phyloP scores from a whole-genome alignment of 192 early-diverging fungal species.

The Helicostylum pulchrum region DNA sequence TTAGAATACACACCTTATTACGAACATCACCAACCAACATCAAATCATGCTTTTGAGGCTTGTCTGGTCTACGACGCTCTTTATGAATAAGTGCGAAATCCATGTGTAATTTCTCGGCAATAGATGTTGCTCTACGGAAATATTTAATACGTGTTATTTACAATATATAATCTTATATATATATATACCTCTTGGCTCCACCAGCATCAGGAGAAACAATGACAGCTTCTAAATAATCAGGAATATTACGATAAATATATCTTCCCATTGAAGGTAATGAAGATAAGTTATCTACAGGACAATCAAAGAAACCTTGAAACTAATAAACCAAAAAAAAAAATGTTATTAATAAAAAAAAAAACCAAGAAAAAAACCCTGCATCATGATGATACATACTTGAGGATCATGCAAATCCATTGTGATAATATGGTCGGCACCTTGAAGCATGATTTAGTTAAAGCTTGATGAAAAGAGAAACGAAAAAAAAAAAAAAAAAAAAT shows the following conservation, averaged over 20 bases:
- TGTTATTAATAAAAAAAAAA: not conserved
- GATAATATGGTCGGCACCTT: conserved; percentile 90
- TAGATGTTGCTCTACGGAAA: conserved; percentile 62
- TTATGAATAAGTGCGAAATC: conserved; percentile 98
- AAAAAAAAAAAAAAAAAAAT: not conserved
- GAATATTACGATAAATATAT: conserved; percentile 86
- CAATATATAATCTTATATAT: conserved; percentile 1
- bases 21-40: conserved; percentile 93
- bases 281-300: conserved; percentile 90
- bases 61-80: conserved; percentile 63
- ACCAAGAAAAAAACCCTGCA: not conserved
- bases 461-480: too few relatives aligned
- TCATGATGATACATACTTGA: conserved; percentile 40
- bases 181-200: conserved; percentile 83
- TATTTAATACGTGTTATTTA: conserved; percentile 5
- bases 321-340: not conserved
- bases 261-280: conserved; percentile 83
- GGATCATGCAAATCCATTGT: conserved; percentile 97
- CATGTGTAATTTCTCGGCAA: conserved; percentile 91
- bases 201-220: conserved; percentile 98
- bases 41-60: conserved; percentile 70
- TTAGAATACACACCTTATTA: conserved; percentile 78
- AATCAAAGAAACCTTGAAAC: conserved; percentile 95
- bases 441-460: not conserved
- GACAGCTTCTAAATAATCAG: conserved; percentile 78